Evolutionary conservation across 371 early-diverging fungal genomes (phyloP), one percentile per base, ranked within the genome.

Genomic region (Basidiobolus meristosporus): DNA sequence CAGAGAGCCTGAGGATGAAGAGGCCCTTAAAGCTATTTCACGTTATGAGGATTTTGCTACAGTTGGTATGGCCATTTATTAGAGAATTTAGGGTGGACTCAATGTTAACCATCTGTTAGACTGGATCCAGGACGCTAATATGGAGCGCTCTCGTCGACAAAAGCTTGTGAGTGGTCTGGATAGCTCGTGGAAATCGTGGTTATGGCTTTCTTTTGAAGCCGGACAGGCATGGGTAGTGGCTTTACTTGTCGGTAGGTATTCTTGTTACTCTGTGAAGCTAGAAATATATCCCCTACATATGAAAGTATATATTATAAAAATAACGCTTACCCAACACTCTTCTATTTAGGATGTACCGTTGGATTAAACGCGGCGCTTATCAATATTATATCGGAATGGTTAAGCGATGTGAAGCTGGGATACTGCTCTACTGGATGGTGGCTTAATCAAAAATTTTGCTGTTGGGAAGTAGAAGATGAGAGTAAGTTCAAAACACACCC

Each of bases 391-490:
- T 77, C 84, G 14, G 77, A 77, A 38, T 83, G 82, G 77, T 61
- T 95, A 7, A 76, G 77, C 31, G 86, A 85, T 52, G 58, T 82
- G 31, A 85, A 90, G 47, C 38, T 74, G 2, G 97, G 97, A 0
- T 82, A 77, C 49, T 96, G 97, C 50, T 56, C 59, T 2, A 70
- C 57, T n/a, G 81, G 69, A 0, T 93, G 90, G 80, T 95, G 90
- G 78, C 54, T 95, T 31, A 90, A 84, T 54, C 74, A 81, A 49
- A 84, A 89, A 54, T 95, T 93, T 58, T 95, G 96, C 57, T 95
- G 96, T 53, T 90, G 88, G 89, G 73, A 76, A 40, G 62, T 73
- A 9, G 71, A 63, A 53, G 54, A 59, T 26, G 51, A 59, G 53
- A 62, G 68, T 70, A 48, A 32, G 41, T 43, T 80, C 82, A 36